Percentiles rank a stretch among this genome's conserved stretches.
Conservation (phyloP, 2,329 filamentous ascomycete species). For the Claviceps lovelessii region DNA sequence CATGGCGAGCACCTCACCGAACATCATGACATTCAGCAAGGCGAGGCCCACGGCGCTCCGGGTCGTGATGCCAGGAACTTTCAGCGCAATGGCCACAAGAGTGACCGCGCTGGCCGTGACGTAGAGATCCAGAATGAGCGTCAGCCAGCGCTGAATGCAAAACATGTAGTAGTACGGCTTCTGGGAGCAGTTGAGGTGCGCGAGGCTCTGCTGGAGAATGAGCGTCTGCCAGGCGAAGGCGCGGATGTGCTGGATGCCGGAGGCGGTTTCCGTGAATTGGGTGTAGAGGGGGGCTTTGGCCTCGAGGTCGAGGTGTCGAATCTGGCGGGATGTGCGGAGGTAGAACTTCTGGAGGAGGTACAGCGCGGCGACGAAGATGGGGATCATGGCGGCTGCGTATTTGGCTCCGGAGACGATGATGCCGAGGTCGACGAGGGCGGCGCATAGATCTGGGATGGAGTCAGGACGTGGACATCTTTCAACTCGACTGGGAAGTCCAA, state of each 20-base stretch:
- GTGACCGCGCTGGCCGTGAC: constrained; percentile 10
- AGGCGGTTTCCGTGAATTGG: constrained; percentile 22
- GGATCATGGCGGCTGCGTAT: neutral
- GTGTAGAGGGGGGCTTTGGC: constrained; percentile 32
- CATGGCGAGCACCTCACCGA: constrained; percentile 2
- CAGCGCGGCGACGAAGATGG: constrained; percentile 8
- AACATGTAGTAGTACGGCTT: constrained; percentile 23
- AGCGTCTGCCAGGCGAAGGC: constrained; percentile 18
- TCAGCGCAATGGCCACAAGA: constrained; percentile 21
- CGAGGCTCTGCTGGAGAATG: constrained; percentile 23
- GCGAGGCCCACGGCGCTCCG: constrained; percentile 5
- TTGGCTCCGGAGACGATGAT: too few species aligned
- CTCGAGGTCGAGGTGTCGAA: constrained; percentile 40
- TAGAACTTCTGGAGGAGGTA: constrained; percentile 13
- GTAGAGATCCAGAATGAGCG: constrained; percentile 27
- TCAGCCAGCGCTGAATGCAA: constrained; percentile 32
- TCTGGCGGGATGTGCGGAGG: constrained; percentile 39
- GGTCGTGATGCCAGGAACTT: neutral
- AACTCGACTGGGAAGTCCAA: too few species aligned
- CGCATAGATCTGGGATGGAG: too few species aligned
- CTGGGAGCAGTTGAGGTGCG: constrained; percentile 21
- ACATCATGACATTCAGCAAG: constrained; percentile 4
- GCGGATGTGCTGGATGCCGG: constrained; percentile 14
- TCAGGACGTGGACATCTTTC: too few species aligned
- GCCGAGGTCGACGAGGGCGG: too few species aligned